A percentile compares a stretch with the other conserved stretches of the same genome.
These are phyloP conservation scores for Boehmeria nivea DNA, from an alignment of 306 rosid species.

Conservation along the genomic window DNA sequence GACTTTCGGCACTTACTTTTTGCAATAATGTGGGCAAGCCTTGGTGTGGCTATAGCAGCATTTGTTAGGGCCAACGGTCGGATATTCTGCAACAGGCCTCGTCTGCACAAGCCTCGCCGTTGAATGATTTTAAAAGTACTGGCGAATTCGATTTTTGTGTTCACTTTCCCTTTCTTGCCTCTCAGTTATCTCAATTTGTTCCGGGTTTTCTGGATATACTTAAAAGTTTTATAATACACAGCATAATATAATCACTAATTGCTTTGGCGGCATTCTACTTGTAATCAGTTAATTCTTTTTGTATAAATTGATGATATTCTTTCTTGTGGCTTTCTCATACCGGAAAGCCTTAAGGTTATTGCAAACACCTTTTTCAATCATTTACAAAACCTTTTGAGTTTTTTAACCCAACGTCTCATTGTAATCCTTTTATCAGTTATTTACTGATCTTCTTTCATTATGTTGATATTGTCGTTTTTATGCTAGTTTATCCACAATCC, in stretches of 20 bases:
- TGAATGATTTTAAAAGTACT: slow-evolving; percentile 18
- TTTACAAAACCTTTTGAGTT: no score
- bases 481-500: neutral
- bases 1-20: slow-evolving; percentile 79
- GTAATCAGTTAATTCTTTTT: slow-evolving; percentile 12
- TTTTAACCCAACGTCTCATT: no score
- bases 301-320: slow-evolving; percentile 20
- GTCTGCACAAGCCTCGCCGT: slow-evolving; percentile 61
- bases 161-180: slow-evolving; percentile 18
- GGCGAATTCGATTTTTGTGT: slow-evolving; percentile 20
- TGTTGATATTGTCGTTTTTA: no score
- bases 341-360: neutral
- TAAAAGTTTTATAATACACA: neutral
- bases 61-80: slow-evolving; percentile 88
- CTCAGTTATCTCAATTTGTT: slow-evolving; percentile 28
- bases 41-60: slow-evolving; percentile 69
- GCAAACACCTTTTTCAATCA: neutral
- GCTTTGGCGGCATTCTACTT: slow-evolving; percentile 13
- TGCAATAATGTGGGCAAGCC: slow-evolving; percentile 78
- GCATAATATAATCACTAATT: slow-evolving; percentile 17
- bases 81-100: slow-evolving; percentile 88
- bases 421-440: no score
- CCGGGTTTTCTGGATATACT: neutral
- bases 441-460: no score
- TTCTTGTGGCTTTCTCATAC: slow-evolving; percentile 10